A percentile compares a stretch with the other conserved stretches of the same genome.
phyloP scores from a whole-genome alignment of 768 basidiomycete species.

The Cystofilobasidium ferigula region DNA sequence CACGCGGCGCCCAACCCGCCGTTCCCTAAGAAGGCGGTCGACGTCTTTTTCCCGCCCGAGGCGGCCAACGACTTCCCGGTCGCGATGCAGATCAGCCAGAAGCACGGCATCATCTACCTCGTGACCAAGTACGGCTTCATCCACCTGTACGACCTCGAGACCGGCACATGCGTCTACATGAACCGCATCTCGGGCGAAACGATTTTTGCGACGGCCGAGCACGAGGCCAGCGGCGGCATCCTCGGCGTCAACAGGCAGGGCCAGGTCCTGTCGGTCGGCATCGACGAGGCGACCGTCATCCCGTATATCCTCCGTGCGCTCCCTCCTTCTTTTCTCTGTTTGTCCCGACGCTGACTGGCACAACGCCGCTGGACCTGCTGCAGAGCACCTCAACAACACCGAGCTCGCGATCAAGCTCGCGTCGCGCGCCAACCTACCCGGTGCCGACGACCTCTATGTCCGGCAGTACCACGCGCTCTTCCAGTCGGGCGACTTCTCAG shows the following conservation, averaged over 20 bases:
- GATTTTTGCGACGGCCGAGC: conserved; percentile 96
- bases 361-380: too few species aligned
- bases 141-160: conserved; percentile 94
- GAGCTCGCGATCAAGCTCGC: conserved; percentile 97
- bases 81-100: conserved; percentile 96
- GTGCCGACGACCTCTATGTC: conserved; percentile 91
- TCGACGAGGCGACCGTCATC: conserved; percentile 91
- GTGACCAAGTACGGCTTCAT: conserved; percentile 99
- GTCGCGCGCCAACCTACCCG: conserved; percentile 87
- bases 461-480: conserved; percentile 89
- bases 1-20: conserved; percentile 83
- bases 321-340: background rate
- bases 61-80: conserved; percentile 98
- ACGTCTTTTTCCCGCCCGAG: conserved; percentile 98
- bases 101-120: conserved; percentile 91
- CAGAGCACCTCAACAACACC: conserved; percentile 76
- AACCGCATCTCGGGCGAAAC: conserved; percentile 99
- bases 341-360: background rate
- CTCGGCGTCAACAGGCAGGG: conserved; percentile 99
- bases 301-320: conserved; percentile 70
- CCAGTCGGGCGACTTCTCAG: conserved; percentile 71
- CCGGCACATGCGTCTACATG: conserved; percentile 97
- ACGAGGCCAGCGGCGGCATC: conserved; percentile 86
- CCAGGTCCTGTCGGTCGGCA: conserved; percentile 89
- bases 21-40: conserved; percentile 93